phyloP scores from a whole-genome alignment of 2,329 filamentous ascomycete genomes.

The Colletotrichum liaoningense region DNA sequence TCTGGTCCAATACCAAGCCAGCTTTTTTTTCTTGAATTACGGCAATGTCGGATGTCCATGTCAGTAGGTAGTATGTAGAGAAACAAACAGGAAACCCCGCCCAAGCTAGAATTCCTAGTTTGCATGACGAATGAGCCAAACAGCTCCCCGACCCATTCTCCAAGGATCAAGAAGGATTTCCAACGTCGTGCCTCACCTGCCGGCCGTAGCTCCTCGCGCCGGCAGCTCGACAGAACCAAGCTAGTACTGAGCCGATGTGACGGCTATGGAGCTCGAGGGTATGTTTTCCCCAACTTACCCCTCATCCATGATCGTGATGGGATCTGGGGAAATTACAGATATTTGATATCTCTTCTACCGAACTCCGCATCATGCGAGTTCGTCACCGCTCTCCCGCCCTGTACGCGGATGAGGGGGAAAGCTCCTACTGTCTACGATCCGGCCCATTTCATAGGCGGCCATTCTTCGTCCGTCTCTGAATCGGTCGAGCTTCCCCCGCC shows the following conservation, averaged over 20 bases:
- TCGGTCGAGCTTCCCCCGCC: not conserved
- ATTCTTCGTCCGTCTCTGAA: conserved; percentile 8
- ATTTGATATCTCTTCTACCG: not conserved
- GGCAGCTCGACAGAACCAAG: not conserved
- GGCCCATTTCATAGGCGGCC: conserved; percentile 6
- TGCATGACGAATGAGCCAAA: not conserved
- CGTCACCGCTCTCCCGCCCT: not conserved
- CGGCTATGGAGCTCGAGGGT: conserved; percentile 4
- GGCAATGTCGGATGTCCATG: too few relatives aligned
- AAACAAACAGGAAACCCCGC: not conserved
- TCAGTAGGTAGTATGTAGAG: not conserved
- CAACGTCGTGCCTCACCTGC: not conserved
- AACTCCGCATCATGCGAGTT: conserved; percentile 6
- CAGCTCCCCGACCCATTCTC: not conserved
- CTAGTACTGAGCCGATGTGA: conserved; percentile 6
- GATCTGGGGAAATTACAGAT: conserved; percentile 7
- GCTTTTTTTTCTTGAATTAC: not conserved
- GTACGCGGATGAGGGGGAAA: not conserved
- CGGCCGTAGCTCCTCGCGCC: not conserved
- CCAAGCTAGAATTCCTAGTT: not conserved
- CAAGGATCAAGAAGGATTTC: not conserved
- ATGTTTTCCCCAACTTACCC: conserved; percentile 23
- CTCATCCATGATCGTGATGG: conserved; percentile 1
- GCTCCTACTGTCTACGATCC: not conserved
- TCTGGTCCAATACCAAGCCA: not conserved